Evolutionary conservation across 1,139 yeast genomes (phyloP), one percentile per base, ranked within the genome.

Genomic region (Hemisphaericaspora xylanilytica): DNA sequence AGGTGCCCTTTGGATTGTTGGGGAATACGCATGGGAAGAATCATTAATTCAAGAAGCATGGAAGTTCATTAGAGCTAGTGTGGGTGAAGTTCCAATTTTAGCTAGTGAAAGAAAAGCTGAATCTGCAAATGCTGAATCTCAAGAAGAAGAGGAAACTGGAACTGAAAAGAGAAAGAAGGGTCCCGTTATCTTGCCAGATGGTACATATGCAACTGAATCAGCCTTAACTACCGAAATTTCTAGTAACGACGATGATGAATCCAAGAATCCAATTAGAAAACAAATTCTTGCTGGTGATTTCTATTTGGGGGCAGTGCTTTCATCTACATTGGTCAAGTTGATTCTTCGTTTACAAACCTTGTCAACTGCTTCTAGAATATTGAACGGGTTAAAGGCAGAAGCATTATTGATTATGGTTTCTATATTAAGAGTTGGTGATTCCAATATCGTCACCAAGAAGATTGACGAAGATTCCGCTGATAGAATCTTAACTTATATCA

Each of bases 381-480:
- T 81, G 49, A 90, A 94, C 62, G 95, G 94, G 13, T 75, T 89
- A 55, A 87, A 85, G 54, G 97, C 98, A 14, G 98, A 94, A 66
- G 97, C 97, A 15, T 74, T 90, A 68, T 77, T 94, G 53, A 85
- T 89, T 44, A 78, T 94, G 81, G 96, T 95, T 35, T 87, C 96
- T 25, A 83, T 92, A 38, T 73, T 94, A 46, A 80, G 98, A 56
- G 92, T 82, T 33, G 97, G 97, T 34, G 89, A 87, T 50, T 78
- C 95, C n/a, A 64, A 73, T n/a, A 70, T 75, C 46, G 94, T 81
- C 17, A 71, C 80, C 45, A 81, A 83, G 57, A 80, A 80, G 53
- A 90, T 90, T 48, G 97, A 92, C 56, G 98, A 92, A 65, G 99
- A 94, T 63, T 86, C 97, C 4, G 80, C 85, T 16, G 98, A 92